Evolutionary conservation across 2,329 filamentous ascomycete genomes (phyloP).

Genomic region (Huntiella savannae): DNA sequence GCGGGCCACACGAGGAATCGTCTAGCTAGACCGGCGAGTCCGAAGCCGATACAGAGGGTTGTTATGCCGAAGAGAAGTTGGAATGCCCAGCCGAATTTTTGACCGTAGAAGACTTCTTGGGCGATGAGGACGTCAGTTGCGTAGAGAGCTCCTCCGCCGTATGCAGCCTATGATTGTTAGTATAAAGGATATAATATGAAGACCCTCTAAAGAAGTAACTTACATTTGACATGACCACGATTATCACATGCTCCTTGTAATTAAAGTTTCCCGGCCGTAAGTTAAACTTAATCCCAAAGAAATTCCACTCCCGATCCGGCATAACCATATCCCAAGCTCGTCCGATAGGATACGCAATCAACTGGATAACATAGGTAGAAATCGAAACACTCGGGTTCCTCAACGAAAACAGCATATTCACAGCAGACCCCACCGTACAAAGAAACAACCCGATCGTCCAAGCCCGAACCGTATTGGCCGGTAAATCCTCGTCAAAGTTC

Average conservation of each 20-base stretch:
- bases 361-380: constrained; percentile 42
- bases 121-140: constrained; percentile 29
- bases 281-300: constrained; percentile 35
- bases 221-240: constrained; percentile 46
- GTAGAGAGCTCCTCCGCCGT: constrained; percentile 38
- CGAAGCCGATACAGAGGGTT: constrained; percentile 44
- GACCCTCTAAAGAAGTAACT: constrained; percentile 15
- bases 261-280: constrained; percentile 39
- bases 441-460: constrained; percentile 43
- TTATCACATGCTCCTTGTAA: constrained; percentile 41
- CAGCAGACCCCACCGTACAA: constrained; percentile 40
- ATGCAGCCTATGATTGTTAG: constrained; percentile 27
- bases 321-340: constrained; percentile 35
- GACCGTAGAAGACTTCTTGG: constrained; percentile 29
- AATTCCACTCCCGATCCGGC: constrained; percentile 30
- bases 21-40: constrained; percentile 38
- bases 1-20: constrained; percentile 42
- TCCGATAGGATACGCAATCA: constrained; percentile 41
- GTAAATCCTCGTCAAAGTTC: constrained; percentile 44
- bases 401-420: constrained; percentile 42
- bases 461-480: constrained; percentile 44
- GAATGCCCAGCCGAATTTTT: constrained; percentile 37
- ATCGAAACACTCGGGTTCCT: constrained; percentile 40
- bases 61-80: constrained; percentile 40
- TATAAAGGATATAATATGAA: background rate